Evolutionary conservation across 1,284 basidiomycete genomes (phyloP).

Genomic region (Cutaneotrichosporon sp.): DNA sequence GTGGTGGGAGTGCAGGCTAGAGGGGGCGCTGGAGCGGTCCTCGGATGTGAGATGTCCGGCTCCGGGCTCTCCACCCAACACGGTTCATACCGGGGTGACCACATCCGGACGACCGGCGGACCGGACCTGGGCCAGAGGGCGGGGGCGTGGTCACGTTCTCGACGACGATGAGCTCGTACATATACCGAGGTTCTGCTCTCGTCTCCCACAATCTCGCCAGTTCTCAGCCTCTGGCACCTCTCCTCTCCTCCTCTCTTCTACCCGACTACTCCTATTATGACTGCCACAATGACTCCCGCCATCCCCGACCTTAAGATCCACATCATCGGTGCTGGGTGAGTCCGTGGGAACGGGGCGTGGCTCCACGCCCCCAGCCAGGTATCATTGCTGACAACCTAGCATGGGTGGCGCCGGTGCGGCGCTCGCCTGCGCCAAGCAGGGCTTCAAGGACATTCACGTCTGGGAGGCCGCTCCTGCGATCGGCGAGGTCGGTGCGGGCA

Average conservation of each 20-base stretch:
- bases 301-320: slow-evolving; percentile 21
- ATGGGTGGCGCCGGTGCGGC: slow-evolving; percentile 43
- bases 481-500: slow-evolving; percentile 47
- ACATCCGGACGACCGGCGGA: neutral
- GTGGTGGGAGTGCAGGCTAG: too few species aligned
- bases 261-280: neutral
- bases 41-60: neutral
- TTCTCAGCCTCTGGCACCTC: neutral
- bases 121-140: neutral
- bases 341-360: neutral
- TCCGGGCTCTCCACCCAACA: too few species aligned
- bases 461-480: slow-evolving; percentile 37
- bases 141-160: neutral
- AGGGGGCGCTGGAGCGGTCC: neutral
- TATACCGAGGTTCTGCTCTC: neutral
- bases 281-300: slow-evolving; percentile 16
- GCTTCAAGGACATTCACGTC: slow-evolving; percentile 40
- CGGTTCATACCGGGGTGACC: neutral
- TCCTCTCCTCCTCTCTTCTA: neutral
- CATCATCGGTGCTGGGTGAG: slow-evolving; percentile 26
- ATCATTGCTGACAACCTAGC: slow-evolving; percentile 22
- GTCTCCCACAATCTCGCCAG: too few species aligned
- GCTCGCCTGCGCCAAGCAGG: slow-evolving; percentile 36
- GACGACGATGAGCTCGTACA: neutral
- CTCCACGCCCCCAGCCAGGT: too few species aligned